These are phyloP conservation scores for Phanerodontia chrysosporium DNA, from an alignment of 768 basidiomycete species.

Conservation along the genomic window DNA sequence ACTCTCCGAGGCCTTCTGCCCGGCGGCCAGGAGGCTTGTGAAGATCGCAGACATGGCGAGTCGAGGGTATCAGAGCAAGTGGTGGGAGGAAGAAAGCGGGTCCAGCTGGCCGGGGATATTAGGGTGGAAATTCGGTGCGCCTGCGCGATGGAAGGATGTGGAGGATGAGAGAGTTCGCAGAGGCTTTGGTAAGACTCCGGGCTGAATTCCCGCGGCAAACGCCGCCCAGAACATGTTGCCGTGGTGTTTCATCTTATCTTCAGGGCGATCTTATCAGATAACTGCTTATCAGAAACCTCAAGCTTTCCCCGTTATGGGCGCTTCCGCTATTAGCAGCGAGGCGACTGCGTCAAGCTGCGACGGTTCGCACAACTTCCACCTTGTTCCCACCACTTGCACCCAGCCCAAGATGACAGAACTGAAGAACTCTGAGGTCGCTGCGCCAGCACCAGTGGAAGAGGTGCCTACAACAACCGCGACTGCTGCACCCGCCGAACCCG, in stretches of 20 bases:
- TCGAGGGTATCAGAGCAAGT: background rate
- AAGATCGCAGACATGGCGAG: constrained; percentile 13
- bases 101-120: background rate
- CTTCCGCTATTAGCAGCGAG: background rate
- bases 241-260: background rate
- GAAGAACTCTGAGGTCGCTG: background rate
- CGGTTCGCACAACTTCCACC: constrained; percentile 4
- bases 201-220: too few relatives aligned
- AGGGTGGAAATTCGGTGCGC: constrained; percentile 11
- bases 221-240: background rate
- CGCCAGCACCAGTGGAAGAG: background rate
- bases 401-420: background rate
- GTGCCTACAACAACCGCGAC: background rate
- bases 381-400: background rate
- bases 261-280: background rate
- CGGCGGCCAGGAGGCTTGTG: constrained; percentile 6
- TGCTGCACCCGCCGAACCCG: background rate
- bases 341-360: background rate
- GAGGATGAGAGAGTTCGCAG: background rate
- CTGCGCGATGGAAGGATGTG: constrained; percentile 7
- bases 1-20: constrained; percentile 12
- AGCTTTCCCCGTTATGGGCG: background rate
- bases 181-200: background rate
- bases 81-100: background rate
- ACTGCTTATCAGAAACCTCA: background rate